A percentile compares a stretch with the other conserved stretches of the same genome.
These are phyloP conservation scores for Acacia melanoxylon DNA, from an alignment of 306 rosid species.

Conservation along the genomic window DNA sequence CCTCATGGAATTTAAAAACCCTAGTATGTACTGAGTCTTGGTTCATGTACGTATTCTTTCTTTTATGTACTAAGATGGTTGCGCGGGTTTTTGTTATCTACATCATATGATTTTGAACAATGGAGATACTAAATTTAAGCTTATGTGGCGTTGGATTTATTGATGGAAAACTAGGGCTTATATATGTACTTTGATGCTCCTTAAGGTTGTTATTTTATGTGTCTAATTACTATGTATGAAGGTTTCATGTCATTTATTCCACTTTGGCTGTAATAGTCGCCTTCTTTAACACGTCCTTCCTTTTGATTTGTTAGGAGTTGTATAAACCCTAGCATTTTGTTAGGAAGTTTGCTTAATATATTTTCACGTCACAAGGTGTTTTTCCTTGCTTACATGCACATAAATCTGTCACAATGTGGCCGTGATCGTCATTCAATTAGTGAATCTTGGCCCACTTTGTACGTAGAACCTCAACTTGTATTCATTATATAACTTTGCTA, in stretches of 20 bases:
- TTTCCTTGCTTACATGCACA: background rate
- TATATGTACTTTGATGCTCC: conserved; percentile 6
- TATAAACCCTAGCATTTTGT: conserved; percentile 37
- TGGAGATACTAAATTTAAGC: conserved; percentile 12
- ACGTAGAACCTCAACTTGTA: background rate
- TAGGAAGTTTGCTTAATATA: conserved; percentile 23
- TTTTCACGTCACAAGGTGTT: background rate
- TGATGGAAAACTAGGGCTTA: conserved; percentile 54
- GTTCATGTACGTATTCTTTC: background rate
- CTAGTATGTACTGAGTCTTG: conserved; percentile 35
- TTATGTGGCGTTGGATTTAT: conserved; percentile 2
- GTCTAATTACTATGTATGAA: background rate
- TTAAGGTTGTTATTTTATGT: conserved; percentile 41
- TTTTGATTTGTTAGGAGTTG: conserved; percentile 23
- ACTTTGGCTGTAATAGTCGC: background rate
- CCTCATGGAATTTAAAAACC: conserved; percentile 35
- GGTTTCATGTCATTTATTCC: conserved; percentile 4
- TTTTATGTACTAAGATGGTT: conserved; percentile 22
- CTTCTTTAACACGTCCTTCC: background rate
- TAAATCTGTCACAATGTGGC: background rate
- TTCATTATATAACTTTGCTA: background rate
- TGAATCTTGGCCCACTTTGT: conserved; percentile 5
- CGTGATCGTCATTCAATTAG: background rate
- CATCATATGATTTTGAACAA: conserved; percentile 9
- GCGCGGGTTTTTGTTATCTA: background rate